Base-by-base conservation (phyloP, 768 basidiomycete species). In the Lentinula detonsa region DNA sequence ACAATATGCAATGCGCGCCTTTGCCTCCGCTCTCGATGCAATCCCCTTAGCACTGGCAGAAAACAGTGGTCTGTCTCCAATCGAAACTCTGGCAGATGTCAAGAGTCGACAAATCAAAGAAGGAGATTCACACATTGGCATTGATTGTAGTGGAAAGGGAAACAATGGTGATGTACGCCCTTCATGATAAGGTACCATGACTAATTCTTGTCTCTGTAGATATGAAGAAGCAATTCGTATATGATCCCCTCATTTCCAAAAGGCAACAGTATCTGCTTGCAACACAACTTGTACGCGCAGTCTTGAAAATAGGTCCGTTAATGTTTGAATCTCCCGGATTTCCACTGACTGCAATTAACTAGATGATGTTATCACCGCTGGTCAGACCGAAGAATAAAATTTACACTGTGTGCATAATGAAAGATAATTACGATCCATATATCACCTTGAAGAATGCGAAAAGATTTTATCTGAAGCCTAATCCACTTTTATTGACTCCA, bases 1-100 rank as follows among this genome's bases (percentile, higher is more conserved):
- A 75, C 97, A 99, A 79, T 99, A 99, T 70, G 97, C 97, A 2
- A 98, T 99, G 95, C 89, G 96, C 53, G 95, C 97, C n/a, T 99
- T 98, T 72, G 84, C 97, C 3, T 91, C 92, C 37, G 96, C 97
- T 13, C 79, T 99, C 7, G 97, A 99, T 68, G 84, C 94, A n/a
- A 77, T 98, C 53, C 97, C 97, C 3, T 84, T 99, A 11, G 97
- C 97, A 4, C 81, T 99, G 10, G 97, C 97, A 13, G 97, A 99
- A 75, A 99, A 99, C 80, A 96, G 93, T 63, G 97, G 97, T 58
- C 74, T 98, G 48, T 88, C 91, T 13, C 97, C 97, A 10, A 99
- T 99, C 63, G 95, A 96, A 75, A 97, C 95, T 5, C 82, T 99
- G n/a, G 87, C 97, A 2, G 90, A 95, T 61, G 90, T 99, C 57